Conservation (phyloP, 257 asterid genomes). For the Leptodermis oblonga region DNA sequence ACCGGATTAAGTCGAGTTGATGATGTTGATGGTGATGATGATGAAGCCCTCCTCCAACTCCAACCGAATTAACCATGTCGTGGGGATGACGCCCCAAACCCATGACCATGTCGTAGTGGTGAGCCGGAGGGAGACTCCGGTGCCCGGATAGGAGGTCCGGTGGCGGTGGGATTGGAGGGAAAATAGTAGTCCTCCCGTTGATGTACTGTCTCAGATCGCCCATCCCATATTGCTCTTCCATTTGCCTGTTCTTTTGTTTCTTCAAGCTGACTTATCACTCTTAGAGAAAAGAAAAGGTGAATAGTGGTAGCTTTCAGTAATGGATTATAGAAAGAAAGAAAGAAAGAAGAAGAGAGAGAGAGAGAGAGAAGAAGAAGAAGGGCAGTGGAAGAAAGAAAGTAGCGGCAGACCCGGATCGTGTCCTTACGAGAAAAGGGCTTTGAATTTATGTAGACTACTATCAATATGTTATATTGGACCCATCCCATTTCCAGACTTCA, state of each 20-base stretch:
- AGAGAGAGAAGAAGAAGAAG: constrained; percentile 11
- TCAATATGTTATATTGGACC: constrained; percentile 45
- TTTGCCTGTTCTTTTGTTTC: constrained; percentile 2
- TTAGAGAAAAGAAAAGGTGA: background rate
- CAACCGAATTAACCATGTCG: constrained; percentile 15
- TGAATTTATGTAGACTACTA: constrained; percentile 45
- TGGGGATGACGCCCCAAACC: constrained; percentile 9
- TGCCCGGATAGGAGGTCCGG: constrained; percentile 42
- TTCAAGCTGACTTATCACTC: background rate
- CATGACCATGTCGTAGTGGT: constrained; percentile 55
- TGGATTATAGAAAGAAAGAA: background rate
- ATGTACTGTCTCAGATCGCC: constrained; percentile 70
- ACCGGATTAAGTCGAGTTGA: constrained; percentile 35
- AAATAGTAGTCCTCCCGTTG: constrained; percentile 46
- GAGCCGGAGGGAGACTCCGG: constrained; percentile 30
- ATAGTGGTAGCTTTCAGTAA: background rate
- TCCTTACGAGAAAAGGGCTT: constrained; percentile 39
- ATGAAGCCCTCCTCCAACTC: constrained; percentile 16
- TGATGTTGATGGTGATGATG: constrained; percentile 13
- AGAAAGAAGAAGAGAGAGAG: constrained; percentile 12
- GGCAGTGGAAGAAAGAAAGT: constrained; percentile 48
- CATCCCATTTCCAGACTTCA: constrained; percentile 16
- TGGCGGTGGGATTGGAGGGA: constrained; percentile 37
- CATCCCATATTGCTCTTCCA: constrained; percentile 81
- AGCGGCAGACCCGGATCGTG: constrained; percentile 97